Base-by-base conservation (phyloP, 345 rosid species). In the Eucalyptus marginata region DNA sequence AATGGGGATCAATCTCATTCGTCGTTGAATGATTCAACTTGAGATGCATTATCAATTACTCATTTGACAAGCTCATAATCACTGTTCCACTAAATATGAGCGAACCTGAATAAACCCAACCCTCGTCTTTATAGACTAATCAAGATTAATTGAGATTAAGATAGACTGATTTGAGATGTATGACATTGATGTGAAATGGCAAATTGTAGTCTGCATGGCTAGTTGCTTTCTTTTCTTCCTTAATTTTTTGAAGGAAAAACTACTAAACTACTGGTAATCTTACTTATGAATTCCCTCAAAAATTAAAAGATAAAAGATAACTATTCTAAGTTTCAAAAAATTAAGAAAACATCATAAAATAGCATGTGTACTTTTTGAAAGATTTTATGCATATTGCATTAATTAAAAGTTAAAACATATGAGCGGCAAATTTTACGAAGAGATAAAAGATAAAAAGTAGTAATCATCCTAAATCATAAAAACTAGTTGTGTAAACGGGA, bases 1-100 rank as follows among this genome's bases (percentile, higher is more conserved):
- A 33, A 9, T n/a, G n/a, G n/a, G n/a, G n/a, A n/a, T n/a, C n/a
- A n/a, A n/a, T n/a, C n/a, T n/a, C n/a, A n/a, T n/a, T n/a, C n/a
- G n/a, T 3, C 6, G 15, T 3, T 20, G 8, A 44, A 76, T 40
- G 20, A 43, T 76, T 76, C 15, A 43, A 4, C 24, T 22, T 22
- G 2, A 76, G 2, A 76, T 44, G 47, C 15, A 7, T 7, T 7
- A 11, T 4, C 29, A 10, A 1, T 13, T 40, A 13, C 9, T 40
- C 47, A 11, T 2, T 40, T 7, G 29, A 13, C 29, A 25, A 40
- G 16, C 1, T 76, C 7, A 40, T 76, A 5, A 6, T 9, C 1
- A 13, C 3, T 11, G 2, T 40, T 8, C 1, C 15, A 0, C 15
- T 4, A 10, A 1, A 2, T 20, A 40, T 0, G 15, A 40, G 15